A percentile compares a stretch with the other conserved stretches of the same genome.
Conservation (phyloP, 164 flowering plant genomes). For the Berberis thunbergii region DNA sequence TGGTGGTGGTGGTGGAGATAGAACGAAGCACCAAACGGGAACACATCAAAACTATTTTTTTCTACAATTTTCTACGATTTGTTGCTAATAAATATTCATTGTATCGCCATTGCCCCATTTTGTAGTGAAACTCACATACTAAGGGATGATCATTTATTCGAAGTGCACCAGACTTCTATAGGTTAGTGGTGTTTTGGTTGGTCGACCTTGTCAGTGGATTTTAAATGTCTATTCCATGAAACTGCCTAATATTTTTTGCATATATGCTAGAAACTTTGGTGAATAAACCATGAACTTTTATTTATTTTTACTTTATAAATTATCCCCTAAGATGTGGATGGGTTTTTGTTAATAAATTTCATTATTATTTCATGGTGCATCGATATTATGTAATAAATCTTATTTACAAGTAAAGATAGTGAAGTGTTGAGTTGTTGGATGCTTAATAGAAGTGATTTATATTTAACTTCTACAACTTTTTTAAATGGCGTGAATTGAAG, state of each 20-base stretch:
- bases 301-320: slow-evolving; percentile 75
- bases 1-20: no score
- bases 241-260: slow-evolving; percentile 84
- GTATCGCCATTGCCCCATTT: no score
- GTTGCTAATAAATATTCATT: no score
- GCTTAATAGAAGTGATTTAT: slow-evolving; percentile 77
- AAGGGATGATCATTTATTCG: slow-evolving; percentile 74
- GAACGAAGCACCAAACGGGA: no score
- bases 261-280: slow-evolving; percentile 95
- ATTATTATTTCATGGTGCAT: slow-evolving; percentile 97
- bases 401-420: slow-evolving; percentile 98
- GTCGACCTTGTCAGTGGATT: slow-evolving; percentile 81
- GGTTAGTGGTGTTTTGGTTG: slow-evolving; percentile 89
- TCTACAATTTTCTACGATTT: no score
- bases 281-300: slow-evolving; percentile 84
- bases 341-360: slow-evolving; percentile 79
- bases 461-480: slow-evolving; percentile 60
- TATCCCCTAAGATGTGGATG: slow-evolving; percentile 85
- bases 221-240: slow-evolving; percentile 80
- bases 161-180: slow-evolving; percentile 77
- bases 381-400: slow-evolving; percentile 79
- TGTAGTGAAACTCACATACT: no score
- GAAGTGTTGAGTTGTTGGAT: slow-evolving; percentile 96
- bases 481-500: slow-evolving; percentile 83
- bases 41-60: no score